phyloP scores from a whole-genome alignment of 2,329 filamentous ascomycete genomes.

The Penicillium sclerotigenum region DNA sequence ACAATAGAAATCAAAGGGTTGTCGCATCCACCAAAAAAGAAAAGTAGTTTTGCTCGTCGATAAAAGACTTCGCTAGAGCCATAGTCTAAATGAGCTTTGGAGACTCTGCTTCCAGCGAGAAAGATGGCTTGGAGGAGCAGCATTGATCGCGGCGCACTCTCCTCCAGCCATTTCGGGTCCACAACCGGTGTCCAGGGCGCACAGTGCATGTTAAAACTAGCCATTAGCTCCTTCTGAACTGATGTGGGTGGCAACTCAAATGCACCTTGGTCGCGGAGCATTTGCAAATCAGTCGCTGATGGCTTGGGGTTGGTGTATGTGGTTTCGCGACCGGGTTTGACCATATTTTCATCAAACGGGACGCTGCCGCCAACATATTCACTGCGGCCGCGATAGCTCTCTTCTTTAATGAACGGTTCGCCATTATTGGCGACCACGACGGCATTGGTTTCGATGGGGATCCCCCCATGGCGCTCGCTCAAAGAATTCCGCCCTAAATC shows the following conservation, averaged over 20 bases:
- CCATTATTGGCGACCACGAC: conserved; percentile 8
- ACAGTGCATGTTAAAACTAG: conserved; percentile 42
- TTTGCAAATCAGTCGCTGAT: conserved; percentile 21
- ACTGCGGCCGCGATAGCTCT: conserved; percentile 28
- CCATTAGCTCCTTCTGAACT: conserved; percentile 37
- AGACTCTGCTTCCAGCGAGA: conserved; percentile 43
- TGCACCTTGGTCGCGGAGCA: conserved; percentile 25
- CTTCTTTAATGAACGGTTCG: conserved; percentile 23
- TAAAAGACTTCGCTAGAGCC: conserved; percentile 34
- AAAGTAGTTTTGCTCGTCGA: conserved; percentile 33
- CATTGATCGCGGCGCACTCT: conserved; percentile 27
- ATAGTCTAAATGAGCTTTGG: conserved; percentile 28
- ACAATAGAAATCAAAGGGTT: conserved; percentile 42
- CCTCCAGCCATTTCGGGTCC: conserved; percentile 41
- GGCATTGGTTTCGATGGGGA: background rate
- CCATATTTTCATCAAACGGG: conserved; percentile 30
- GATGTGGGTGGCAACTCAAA: conserved; percentile 24
- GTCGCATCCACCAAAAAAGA: conserved; percentile 34
- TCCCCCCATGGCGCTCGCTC: background rate
- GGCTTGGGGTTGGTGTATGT: conserved; percentile 22
- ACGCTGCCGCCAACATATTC: conserved; percentile 27
- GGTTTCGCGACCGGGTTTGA: conserved; percentile 25
- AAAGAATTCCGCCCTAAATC: conserved; percentile 9
- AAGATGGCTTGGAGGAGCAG: conserved; percentile 37
- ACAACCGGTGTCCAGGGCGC: conserved; percentile 45